Evolutionary conservation across 139 green algal species (phyloP), one percentile per base, ranked within the genome.

Genomic region (Coelastrella sp.): DNA sequence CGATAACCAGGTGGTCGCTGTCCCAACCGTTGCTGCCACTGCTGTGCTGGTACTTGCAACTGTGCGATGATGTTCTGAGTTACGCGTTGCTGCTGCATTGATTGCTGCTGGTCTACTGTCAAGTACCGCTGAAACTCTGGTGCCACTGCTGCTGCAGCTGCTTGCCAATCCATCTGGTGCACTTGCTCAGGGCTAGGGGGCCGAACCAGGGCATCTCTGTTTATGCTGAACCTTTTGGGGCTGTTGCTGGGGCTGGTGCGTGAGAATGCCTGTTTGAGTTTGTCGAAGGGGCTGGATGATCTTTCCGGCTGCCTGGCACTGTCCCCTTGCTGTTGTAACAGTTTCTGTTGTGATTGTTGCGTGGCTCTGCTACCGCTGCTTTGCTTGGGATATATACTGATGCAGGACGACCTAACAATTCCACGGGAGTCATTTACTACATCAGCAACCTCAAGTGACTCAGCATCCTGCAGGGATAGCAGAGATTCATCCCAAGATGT

Each of bases 381-480:
- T 59, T 74, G 58, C 80, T 86, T 23, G 17, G 81, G 81, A 61
- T 78, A 87, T 66, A 78, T 77, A 23, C 20, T 60, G 61, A 87
- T 87, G 64, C 81, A 77, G 13, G 64, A 22, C 23, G 81, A 77
- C 14, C 23, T 68, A 10, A 87, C 64, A 17, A 23, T 17, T 20
- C 81, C 81, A 20, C 81, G 73, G 7, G 61, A 14, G 4, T 87
- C 81, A 65, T 76, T 87, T 77, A 23, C 81, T 19, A 87, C 66
- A 23, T 87, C 81, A 47, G 11, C 23, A 47, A 87, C 81, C 22
- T 87, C 81, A 64, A 87, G 22, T 7, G 61, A 32, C 0, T 60
- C 81, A 8, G 64, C 23, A 13, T 76, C 61, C 81, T 86, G 60
- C 80, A 76, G 17, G 14, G 17, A n/a, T 20, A 32, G 2, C n/a